These are phyloP conservation scores for Globisporangium cylindrosporum DNA, from an alignment of 352 stramenopile species.

Conservation along the genomic window DNA sequence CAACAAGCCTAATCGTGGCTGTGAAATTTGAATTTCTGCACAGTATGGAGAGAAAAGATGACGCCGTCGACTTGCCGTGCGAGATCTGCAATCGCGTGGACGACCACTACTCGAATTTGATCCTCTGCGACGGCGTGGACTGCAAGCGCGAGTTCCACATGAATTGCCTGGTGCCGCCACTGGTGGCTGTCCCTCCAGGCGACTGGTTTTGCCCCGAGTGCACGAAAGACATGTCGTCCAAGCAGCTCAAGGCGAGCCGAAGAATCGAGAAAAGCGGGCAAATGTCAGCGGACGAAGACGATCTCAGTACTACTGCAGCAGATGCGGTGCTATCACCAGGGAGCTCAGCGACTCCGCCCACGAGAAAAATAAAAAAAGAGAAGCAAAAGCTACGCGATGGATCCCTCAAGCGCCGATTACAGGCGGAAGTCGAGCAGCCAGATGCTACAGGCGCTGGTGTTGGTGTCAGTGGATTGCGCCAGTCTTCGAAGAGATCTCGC, in stretches of 20 bases:
- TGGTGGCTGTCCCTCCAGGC: conserved; percentile 56
- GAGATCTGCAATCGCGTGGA: conserved; percentile 80
- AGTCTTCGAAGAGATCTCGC: conserved; percentile 51
- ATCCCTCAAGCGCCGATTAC: conserved; percentile 55
- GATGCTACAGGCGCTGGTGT: background rate
- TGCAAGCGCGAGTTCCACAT: conserved; percentile 88
- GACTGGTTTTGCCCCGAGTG: conserved; percentile 82
- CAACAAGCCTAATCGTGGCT: background rate
- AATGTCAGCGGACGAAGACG: conserved; percentile 8
- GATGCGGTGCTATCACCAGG: conserved; percentile 15
- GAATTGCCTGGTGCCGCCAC: conserved; percentile 72
- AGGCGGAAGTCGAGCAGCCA: conserved; percentile 20
- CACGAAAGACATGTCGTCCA: conserved; percentile 34
- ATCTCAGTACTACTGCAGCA: conserved; percentile 7
- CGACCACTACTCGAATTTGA: conserved; percentile 77
- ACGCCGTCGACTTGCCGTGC: conserved; percentile 76
- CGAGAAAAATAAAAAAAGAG: conserved; percentile 52
- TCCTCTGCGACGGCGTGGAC: conserved; percentile 79
- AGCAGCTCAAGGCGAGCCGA: conserved; percentile 24
- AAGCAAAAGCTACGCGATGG: conserved; percentile 56
- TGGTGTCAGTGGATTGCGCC: conserved; percentile 21
- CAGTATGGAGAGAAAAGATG: conserved; percentile 70
- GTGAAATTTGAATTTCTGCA: conserved; percentile 4
- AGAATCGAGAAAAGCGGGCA: conserved; percentile 19
- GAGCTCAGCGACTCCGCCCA: conserved; percentile 11